These are phyloP conservation scores for Starmerella vaccinii DNA, from an alignment of 805 yeast genomes.

Conservation along the genomic window DNA sequence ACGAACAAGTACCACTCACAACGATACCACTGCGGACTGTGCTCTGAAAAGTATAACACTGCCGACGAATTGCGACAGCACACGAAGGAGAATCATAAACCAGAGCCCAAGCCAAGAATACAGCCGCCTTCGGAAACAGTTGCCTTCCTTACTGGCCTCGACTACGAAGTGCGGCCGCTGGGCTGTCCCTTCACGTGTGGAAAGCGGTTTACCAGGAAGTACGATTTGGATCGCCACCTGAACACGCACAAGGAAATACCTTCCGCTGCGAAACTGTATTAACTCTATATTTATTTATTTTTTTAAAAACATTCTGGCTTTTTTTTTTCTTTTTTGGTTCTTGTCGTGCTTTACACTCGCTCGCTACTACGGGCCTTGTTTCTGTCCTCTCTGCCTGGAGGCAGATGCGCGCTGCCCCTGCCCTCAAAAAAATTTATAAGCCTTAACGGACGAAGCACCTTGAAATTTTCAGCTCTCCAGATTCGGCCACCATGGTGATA, in stretches of 20 bases:
- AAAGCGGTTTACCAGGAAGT: constrained; percentile 31
- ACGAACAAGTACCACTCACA: constrained; percentile 49
- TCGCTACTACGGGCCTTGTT: neutral
- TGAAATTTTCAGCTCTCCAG: constrained; percentile 2
- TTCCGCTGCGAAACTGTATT: neutral
- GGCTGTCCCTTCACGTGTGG: constrained; percentile 31
- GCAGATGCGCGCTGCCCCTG: constrained; percentile 4
- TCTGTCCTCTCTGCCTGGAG: too few species aligned
- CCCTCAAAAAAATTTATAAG: constrained; percentile 19
- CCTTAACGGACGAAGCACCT: neutral
- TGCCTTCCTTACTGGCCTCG: constrained; percentile 32
- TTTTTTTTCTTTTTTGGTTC: too few species aligned
- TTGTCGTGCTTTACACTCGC: too few species aligned
- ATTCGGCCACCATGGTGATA: neutral
- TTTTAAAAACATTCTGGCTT: too few species aligned
- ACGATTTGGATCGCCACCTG: constrained; percentile 34
- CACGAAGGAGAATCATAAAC: neutral
- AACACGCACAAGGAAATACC: neutral
- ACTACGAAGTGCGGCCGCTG: constrained; percentile 28
- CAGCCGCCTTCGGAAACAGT: constrained; percentile 20
- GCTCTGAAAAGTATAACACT: constrained; percentile 23
- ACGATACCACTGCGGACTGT: constrained; percentile 27
- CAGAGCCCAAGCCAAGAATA: constrained; percentile 1
- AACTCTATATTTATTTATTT: neutral
- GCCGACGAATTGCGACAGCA: constrained; percentile 4